Conservation (phyloP, 345 rosid species). For the Camelina laxa region DNA sequence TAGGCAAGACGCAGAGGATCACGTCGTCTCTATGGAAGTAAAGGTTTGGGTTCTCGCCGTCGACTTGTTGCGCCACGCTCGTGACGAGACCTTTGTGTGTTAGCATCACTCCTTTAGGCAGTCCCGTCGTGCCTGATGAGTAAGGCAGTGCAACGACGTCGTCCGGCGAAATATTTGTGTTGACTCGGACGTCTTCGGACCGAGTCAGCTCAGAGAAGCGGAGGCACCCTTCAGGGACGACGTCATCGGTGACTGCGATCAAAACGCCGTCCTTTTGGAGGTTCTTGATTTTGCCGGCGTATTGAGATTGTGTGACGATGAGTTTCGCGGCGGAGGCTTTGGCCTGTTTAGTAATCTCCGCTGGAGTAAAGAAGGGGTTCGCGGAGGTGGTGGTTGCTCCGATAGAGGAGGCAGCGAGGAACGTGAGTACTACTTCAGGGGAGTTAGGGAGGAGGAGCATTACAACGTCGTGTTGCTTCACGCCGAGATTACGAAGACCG, state of each 20-base stretch:
- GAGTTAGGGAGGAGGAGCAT: slow-evolving; percentile 73
- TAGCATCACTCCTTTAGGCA: slow-evolving; percentile 90
- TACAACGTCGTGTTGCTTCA: slow-evolving; percentile 64
- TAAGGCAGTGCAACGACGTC: slow-evolving; percentile 82
- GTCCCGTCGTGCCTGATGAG: slow-evolving; percentile 87
- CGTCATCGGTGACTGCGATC: not conserved
- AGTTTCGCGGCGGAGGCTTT: slow-evolving; percentile 56
- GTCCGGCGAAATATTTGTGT: slow-evolving; percentile 53
- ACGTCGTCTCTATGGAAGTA: slow-evolving; percentile 66
- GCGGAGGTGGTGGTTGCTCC: slow-evolving; percentile 76
- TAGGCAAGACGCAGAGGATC: slow-evolving; percentile 64
- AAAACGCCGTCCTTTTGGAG: slow-evolving; percentile 40
- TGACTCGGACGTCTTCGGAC: slow-evolving; percentile 38
- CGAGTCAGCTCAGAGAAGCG: slow-evolving; percentile 61
- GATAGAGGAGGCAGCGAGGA: slow-evolving; percentile 64
- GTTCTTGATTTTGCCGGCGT: slow-evolving; percentile 53
- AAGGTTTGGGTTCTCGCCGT: slow-evolving; percentile 85
- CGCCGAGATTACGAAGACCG: slow-evolving; percentile 62
- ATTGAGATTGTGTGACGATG: slow-evolving; percentile 58
- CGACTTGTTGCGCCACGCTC: slow-evolving; percentile 82
- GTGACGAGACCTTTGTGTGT: slow-evolving; percentile 77
- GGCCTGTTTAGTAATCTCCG: slow-evolving; percentile 70
- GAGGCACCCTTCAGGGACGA: slow-evolving; percentile 53
- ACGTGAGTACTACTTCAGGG: slow-evolving; percentile 65
- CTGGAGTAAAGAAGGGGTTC: slow-evolving; percentile 70